These are phyloP conservation scores for Epithemia pelagica DNA, from an alignment of 108 stramenopile genomes.

Conservation along the genomic window DNA sequence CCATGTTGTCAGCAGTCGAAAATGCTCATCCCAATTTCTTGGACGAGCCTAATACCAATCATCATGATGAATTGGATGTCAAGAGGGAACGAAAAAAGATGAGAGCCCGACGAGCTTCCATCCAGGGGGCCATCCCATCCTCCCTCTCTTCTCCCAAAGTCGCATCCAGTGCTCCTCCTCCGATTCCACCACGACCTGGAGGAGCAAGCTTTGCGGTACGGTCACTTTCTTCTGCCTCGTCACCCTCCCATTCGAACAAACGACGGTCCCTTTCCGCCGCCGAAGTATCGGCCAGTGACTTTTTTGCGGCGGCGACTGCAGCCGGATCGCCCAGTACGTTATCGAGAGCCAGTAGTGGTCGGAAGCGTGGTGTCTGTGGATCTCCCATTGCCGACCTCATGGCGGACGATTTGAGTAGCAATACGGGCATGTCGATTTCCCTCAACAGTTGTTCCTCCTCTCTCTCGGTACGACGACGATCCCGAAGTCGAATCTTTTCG, in stretches of 20 bases:
- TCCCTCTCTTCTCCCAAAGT: background rate
- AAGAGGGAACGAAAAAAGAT: slow-evolving; percentile 7
- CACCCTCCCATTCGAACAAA: background rate
- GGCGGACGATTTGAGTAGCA: background rate
- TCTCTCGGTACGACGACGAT: background rate
- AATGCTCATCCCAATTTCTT: background rate
- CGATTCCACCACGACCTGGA: background rate
- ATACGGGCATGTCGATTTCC: background rate
- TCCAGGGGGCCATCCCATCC: slow-evolving; percentile 4
- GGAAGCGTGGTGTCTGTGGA: slow-evolving; percentile 11
- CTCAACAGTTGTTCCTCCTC: background rate
- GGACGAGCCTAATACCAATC: background rate
- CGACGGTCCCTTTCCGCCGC: background rate
- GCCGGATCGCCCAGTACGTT: background rate
- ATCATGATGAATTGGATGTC: background rate
- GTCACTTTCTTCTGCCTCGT: background rate
- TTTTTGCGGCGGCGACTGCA: background rate
- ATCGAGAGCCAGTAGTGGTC: background rate
- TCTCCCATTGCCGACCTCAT: slow-evolving; percentile 3
- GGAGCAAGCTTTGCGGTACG: background rate
- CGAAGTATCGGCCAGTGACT: background rate
- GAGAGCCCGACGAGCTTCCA: slow-evolving; percentile 3
- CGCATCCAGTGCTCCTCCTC: background rate
- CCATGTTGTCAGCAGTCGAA: background rate
- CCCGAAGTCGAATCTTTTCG: slow-evolving; percentile 6